Evolutionary conservation across 768 basidiomycete genomes (phyloP).

Genomic region (Hericium alpestre): DNA sequence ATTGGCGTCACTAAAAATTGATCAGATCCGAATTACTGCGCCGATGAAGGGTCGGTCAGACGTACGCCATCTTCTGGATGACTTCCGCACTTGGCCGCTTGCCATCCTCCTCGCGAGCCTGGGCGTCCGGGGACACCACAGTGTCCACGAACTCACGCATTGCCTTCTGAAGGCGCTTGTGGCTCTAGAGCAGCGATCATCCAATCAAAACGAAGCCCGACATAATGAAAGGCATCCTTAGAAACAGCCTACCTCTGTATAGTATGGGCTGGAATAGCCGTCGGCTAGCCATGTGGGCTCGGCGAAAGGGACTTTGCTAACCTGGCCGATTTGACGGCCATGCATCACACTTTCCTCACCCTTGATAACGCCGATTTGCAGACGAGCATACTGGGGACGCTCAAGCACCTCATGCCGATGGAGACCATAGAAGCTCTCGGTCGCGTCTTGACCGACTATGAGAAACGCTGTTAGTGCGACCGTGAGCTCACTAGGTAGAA

Average conservation of each 20-base stretch:
- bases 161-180: slow-evolving; percentile 48
- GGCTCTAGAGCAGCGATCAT: slow-evolving; percentile 38
- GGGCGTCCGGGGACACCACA: slow-evolving; percentile 39
- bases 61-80: slow-evolving; percentile 72
- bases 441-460: slow-evolving; percentile 63
- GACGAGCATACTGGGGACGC: slow-evolving; percentile 58
- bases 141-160: slow-evolving; percentile 61
- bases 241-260: slow-evolving; percentile 43
- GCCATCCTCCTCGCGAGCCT: slow-evolving; percentile 73
- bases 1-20: slow-evolving; percentile 36
- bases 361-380: slow-evolving; percentile 57
- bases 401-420: slow-evolving; percentile 76
- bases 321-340: slow-evolving; percentile 45
- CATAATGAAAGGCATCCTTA: slow-evolving; percentile 29
- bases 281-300: slow-evolving; percentile 75
- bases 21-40: background rate
- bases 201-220: background rate
- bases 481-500: background rate
- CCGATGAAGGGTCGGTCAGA: background rate
- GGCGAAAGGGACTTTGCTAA: slow-evolving; percentile 75
- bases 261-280: slow-evolving; percentile 73
- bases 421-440: slow-evolving; percentile 76
- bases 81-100: slow-evolving; percentile 73
- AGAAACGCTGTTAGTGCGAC: background rate
- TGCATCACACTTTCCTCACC: slow-evolving; percentile 49